Evolutionary conservation across 495 filamentous ascomycete genomes (phyloP).

Genomic region (Parathielavia appendiculata): DNA sequence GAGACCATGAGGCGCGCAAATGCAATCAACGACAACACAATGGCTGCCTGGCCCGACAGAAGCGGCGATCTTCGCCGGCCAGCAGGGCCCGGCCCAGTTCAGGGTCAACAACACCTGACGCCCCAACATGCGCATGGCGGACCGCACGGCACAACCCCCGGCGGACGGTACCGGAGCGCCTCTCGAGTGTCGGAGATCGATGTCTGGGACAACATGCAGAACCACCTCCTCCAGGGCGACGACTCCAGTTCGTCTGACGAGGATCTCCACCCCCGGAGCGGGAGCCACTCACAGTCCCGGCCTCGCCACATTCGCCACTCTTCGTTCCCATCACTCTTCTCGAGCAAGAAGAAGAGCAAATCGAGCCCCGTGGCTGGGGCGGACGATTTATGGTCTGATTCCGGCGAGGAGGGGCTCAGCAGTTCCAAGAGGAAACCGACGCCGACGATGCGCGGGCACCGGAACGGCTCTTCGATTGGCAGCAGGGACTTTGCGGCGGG

Average conservation of each 20-base stretch:
- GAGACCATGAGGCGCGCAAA: not conserved
- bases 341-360: constrained; percentile 53
- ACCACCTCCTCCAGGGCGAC: constrained; percentile 17
- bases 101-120: too few relatives aligned
- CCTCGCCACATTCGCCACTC: constrained; percentile 60
- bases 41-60: constrained; percentile 29
- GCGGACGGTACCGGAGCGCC: constrained; percentile 21
- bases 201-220: constrained; percentile 25
- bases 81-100: not conserved
- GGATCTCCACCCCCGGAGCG: constrained; percentile 30
- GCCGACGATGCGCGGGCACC: constrained; percentile 23
- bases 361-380: constrained; percentile 17
- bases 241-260: constrained; percentile 45
- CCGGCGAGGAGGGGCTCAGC: constrained; percentile 21
- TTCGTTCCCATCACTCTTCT: constrained; percentile 63
- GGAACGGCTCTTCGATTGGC: constrained; percentile 25
- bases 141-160: constrained; percentile 19
- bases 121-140: constrained; percentile 13
- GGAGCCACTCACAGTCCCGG: constrained; percentile 21
- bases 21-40: constrained; percentile 10
- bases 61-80: constrained; percentile 21
- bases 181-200: constrained; percentile 21
- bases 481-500: constrained; percentile 55
- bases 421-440: constrained; percentile 7
- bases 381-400: constrained; percentile 30